Evolutionary conservation across 140 eudicot genomes (phyloP).

Genomic region (Ambrosia hybrid): DNA sequence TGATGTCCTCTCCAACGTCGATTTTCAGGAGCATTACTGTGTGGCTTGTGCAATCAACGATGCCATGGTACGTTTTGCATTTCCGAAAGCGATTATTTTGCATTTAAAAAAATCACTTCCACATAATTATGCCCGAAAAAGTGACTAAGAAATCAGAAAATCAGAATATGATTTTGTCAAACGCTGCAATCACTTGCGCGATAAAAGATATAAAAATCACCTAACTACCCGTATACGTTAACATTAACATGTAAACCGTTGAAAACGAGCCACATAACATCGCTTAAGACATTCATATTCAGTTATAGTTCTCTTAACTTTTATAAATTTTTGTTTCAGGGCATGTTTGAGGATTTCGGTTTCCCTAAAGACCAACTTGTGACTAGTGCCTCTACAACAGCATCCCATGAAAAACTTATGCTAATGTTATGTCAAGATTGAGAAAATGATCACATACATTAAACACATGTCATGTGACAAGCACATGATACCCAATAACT

Average conservation of each 20-base stretch:
- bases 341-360: slow-evolving; percentile 69
- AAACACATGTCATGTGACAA: slow-evolving; percentile 31
- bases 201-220: neutral
- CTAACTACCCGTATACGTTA: no score
- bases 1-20: slow-evolving; percentile 8
- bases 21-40: slow-evolving; percentile 93
- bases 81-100: neutral
- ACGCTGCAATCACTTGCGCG: neutral
- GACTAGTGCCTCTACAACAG: slow-evolving; percentile 35
- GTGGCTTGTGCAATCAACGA: slow-evolving; percentile 83
- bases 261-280: neutral
- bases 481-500: slow-evolving; percentile 26
- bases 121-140: neutral
- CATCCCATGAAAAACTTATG: slow-evolving; percentile 37
- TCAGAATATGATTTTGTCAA: neutral
- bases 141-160: neutral
- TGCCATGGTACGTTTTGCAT: slow-evolving; percentile 57
- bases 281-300: neutral
- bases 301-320: neutral
- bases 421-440: slow-evolving; percentile 5
- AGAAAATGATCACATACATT: slow-evolving; percentile 10
- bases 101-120: neutral
- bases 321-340: slow-evolving; percentile 43
- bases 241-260: neutral
- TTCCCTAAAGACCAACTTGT: slow-evolving; percentile 52